Evolutionary conservation across 495 filamentous ascomycete genomes (phyloP).

Genomic region (Endocarpon pusillum): DNA sequence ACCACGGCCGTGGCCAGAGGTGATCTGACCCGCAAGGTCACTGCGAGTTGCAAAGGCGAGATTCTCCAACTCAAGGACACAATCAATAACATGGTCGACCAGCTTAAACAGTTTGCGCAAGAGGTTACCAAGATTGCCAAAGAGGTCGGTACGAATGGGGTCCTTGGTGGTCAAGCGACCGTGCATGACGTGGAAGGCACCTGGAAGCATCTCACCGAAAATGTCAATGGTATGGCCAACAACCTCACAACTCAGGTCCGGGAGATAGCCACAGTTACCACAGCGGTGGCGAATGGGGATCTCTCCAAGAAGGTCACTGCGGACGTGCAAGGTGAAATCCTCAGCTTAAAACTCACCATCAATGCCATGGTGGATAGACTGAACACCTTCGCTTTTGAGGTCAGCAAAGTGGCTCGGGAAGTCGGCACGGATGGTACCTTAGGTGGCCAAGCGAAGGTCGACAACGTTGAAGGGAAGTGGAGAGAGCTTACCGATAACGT

Average conservation of each 20-base stretch:
- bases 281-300: constrained; percentile 87
- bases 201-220: constrained; percentile 93
- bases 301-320: constrained; percentile 91
- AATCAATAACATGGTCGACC: constrained; percentile 98
- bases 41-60: constrained; percentile 91
- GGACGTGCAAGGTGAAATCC: constrained; percentile 89
- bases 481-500: constrained; percentile 92
- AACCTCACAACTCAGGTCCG: constrained; percentile 96
- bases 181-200: constrained; percentile 96
- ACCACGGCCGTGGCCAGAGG: constrained; percentile 96
- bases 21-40: constrained; percentile 92
- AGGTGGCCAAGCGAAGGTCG: constrained; percentile 88
- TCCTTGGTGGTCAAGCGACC: constrained; percentile 87
- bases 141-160: constrained; percentile 92
- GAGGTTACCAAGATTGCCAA: constrained; percentile 97
- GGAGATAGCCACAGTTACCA: constrained; percentile 96
- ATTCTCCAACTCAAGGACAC: constrained; percentile 91
- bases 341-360: constrained; percentile 91
- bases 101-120: constrained; percentile 87
- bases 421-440: constrained; percentile 95
- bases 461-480: constrained; percentile 98
- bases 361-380: constrained; percentile 98
- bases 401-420: constrained; percentile 95
- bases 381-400: constrained; percentile 92
- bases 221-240: constrained; percentile 98